Evolutionary conservation across 208 protist species (phyloP).

Genomic region (Acanthamoeba castellanii): DNA sequence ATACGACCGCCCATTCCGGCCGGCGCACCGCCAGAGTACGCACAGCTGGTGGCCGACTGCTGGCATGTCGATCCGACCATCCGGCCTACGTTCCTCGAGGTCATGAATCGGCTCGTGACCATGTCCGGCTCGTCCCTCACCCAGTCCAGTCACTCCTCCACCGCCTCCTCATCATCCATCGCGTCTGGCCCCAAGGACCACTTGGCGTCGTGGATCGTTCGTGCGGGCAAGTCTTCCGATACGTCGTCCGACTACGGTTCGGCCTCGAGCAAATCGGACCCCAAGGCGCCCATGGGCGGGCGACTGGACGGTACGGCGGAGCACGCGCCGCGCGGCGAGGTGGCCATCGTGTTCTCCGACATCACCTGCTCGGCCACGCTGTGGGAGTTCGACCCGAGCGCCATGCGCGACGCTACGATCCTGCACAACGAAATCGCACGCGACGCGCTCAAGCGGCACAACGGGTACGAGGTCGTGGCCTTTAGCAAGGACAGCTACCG

Average conservation of each 20-base stretch:
- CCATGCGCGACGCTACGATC: conserved; percentile 43
- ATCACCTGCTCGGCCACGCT: neutral
- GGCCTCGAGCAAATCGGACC: neutral
- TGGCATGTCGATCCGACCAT: conserved; percentile 15
- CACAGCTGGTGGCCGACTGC: neutral
- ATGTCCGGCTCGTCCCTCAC: conserved; percentile 4
- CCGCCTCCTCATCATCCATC: neutral
- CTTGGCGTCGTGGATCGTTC: neutral
- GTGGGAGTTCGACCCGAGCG: neutral
- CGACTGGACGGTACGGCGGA: neutral
- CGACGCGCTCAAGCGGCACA: neutral
- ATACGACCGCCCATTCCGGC: neutral
- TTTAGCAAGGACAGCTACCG: neutral
- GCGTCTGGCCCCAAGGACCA: neutral
- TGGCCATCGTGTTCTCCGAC: conserved; percentile 32
- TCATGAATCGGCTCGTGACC: neutral
- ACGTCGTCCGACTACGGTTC: neutral
- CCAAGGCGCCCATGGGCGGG: neutral
- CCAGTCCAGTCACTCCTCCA: conserved; percentile 1
- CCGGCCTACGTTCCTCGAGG: conserved; percentile 25
- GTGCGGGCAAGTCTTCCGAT: neutral
- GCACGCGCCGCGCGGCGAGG: neutral
- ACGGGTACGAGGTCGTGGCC: neutral
- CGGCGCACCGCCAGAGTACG: neutral
- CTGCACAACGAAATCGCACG: neutral